Evolutionary conservation across 192 early-diverging fungal genomes (phyloP), one percentile per base, ranked within the genome.

Genomic region (Rhizophagus prolifer): DNA sequence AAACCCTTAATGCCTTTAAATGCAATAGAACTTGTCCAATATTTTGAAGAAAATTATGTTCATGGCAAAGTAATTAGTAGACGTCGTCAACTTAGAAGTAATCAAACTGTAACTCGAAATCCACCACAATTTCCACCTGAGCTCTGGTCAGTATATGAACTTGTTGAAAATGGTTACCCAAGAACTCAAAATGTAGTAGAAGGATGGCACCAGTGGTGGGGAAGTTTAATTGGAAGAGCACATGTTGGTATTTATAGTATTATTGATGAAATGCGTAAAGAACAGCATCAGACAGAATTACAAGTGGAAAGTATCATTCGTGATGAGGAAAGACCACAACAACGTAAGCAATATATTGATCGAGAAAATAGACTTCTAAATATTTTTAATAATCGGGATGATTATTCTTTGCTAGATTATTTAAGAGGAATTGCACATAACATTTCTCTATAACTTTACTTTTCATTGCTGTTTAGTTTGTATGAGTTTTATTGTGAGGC

Each of bases 251-350:
- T 74, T 44, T 74, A 61, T 61, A 62, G 3, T 44, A 74, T 74
- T 61, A 73, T 73, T n/a, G 58, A 73, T 61, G 58, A 73, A 73
- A 73, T 73, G 59, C 3, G 58, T 10, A 73, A 73, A 26, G 72
- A 73, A 60, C 58, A 73, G 28, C 30, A 61, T 3, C 72, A 61
- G 12, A 61, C 14, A 21, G 14, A 73, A 23, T 30, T 59, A 8
- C 16, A 72, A 3, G 36, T 58, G n/a, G 23, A 58, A 58, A 54
- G 38, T 9, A 23, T 47, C 34, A 2, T 72, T 5, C 31, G 30
- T 21, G 23, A 12, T 21, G 47, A 47, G 47, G 12, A 54, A 30
- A 3, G 47, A 58, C 70, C 26, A 26, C 7, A 4, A 9, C 25
- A 72, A 50, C 9, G 41, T 34, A 71, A 58, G 9, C 8, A 28